Evolutionary conservation across 805 yeast species (phyloP).

Genomic region (Cyberlindnera nakhonratchasimensis): DNA sequence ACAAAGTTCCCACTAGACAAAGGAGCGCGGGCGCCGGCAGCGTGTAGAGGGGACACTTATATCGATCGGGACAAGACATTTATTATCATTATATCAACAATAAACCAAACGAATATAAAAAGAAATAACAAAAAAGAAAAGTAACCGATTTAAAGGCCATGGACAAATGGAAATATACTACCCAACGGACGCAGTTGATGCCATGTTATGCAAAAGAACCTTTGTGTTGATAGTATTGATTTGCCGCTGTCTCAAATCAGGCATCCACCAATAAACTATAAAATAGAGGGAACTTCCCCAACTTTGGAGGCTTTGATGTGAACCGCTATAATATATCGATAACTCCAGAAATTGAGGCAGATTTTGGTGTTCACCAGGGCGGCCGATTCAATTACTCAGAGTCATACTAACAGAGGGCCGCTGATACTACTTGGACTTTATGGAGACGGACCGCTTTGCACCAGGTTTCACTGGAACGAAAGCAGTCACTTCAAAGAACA

Average conservation of each 20-base stretch:
- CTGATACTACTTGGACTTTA: neutral
- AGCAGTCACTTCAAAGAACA: constrained; percentile 32
- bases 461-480: constrained; percentile 1
- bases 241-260: neutral
- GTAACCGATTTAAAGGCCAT: no score
- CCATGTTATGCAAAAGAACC: constrained; percentile 1
- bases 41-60: neutral
- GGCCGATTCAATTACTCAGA: neutral
- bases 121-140: no score
- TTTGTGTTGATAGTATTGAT: no score
- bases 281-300: neutral
- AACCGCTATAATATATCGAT: no score
- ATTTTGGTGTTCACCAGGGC: neutral
- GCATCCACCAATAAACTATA: neutral
- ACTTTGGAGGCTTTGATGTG: no score
- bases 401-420: neutral
- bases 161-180: neutral
- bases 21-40: no score
- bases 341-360: no score
- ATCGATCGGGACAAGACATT: no score
- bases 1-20: no score
- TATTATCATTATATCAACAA: no score
- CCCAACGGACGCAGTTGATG: neutral
- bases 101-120: no score
- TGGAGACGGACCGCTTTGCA: neutral